Conservation (phyloP, 2,329 filamentous ascomycete species). For the Verticillium longisporum region DNA sequence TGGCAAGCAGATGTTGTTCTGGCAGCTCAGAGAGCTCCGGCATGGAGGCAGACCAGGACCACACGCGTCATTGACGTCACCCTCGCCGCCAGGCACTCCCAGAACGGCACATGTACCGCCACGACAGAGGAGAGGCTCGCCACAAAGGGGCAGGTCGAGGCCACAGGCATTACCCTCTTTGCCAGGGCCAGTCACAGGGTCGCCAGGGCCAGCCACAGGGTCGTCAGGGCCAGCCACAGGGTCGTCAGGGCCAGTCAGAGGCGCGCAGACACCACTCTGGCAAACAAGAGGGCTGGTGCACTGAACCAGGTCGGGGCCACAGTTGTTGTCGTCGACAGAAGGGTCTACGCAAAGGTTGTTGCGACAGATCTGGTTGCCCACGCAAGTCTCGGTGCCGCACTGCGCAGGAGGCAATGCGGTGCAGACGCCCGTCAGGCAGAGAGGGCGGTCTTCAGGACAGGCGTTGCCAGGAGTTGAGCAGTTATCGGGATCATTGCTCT, state of each 20-base stretch:
- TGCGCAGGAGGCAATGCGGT: background rate
- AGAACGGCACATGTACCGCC: background rate
- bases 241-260: background rate
- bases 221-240: no score
- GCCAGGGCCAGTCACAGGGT: background rate
- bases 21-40: background rate
- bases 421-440: background rate
- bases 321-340: background rate
- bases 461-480: background rate
- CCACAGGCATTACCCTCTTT: background rate
- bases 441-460: background rate
- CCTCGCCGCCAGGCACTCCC: background rate
- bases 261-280: background rate
- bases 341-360: background rate
- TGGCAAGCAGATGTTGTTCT: background rate
- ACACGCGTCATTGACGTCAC: background rate
- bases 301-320: background rate
- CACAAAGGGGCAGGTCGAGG: background rate
- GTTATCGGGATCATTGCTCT: background rate
- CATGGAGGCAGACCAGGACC: background rate
- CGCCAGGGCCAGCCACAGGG: no score
- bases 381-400: background rate
- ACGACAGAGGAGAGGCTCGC: background rate
- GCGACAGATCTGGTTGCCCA: background rate
- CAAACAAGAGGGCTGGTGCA: background rate